Conservation (phyloP, 805 yeast species). For the Saccharomyces cerevisiae region DNA sequence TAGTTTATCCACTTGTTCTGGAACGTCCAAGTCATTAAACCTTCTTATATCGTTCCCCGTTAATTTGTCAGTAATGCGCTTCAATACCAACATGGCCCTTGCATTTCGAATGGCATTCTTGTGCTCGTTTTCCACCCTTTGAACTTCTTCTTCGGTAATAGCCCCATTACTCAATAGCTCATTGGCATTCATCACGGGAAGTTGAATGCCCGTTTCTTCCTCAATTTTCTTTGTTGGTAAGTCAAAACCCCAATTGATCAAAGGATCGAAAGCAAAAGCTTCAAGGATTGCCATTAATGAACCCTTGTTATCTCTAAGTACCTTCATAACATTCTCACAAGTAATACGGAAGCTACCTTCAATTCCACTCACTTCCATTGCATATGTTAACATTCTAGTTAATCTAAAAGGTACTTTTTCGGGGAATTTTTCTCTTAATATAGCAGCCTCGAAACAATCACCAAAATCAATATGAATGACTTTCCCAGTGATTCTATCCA, state of each 20-base stretch:
- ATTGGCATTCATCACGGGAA: slow-evolving; percentile 60
- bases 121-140: slow-evolving; percentile 59
- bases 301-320: slow-evolving; percentile 86
- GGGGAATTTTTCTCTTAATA: slow-evolving; percentile 91
- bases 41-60: slow-evolving; percentile 89
- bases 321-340: slow-evolving; percentile 94
- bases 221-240: slow-evolving; percentile 74
- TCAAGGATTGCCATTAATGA: slow-evolving; percentile 96
- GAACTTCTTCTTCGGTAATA: slow-evolving; percentile 71
- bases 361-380: slow-evolving; percentile 98
- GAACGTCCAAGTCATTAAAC: slow-evolving; percentile 61
- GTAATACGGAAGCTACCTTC: slow-evolving; percentile 96
- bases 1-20: slow-evolving; percentile 85
- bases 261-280: slow-evolving; percentile 97
- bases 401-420: slow-evolving; percentile 96
- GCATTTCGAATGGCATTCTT: slow-evolving; percentile 70
- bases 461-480: slow-evolving; percentile 97
- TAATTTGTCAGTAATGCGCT: slow-evolving; percentile 83
- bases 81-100: slow-evolving; percentile 82
- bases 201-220: slow-evolving; percentile 61
- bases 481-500: slow-evolving; percentile 89
- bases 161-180: slow-evolving; percentile 65
- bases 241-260: slow-evolving; percentile 98
- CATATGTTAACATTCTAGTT: slow-evolving; percentile 93
- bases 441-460: slow-evolving; percentile 98